phyloP scores from a whole-genome alignment of 768 basidiomycete genomes.

The Clavulina sp. region DNA sequence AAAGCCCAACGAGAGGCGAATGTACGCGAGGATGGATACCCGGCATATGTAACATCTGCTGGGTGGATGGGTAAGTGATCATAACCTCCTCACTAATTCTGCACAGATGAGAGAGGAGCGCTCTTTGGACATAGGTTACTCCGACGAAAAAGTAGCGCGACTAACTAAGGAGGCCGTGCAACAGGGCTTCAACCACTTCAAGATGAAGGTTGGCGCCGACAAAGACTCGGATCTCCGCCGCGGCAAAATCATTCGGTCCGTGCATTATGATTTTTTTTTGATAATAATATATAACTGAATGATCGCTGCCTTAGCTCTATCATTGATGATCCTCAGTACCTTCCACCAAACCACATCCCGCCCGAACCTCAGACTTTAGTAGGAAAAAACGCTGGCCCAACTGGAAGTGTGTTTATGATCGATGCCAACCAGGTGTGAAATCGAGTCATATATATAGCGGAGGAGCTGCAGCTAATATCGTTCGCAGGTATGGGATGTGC shows the following conservation, averaged over 20 bases:
- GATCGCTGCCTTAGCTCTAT: too few relatives aligned
- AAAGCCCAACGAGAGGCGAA: conserved; percentile 66
- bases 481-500: conserved; percentile 65
- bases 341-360: conserved; percentile 39
- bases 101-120: not conserved
- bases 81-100: not conserved
- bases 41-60: conserved; percentile 84
- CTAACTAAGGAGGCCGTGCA: conserved; percentile 74
- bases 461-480: not conserved
- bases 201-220: conserved; percentile 93
- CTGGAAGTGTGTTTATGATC: conserved; percentile 89
- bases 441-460: conserved; percentile 2
- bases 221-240: conserved; percentile 69
- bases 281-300: too few relatives aligned
- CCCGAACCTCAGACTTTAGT: conserved; percentile 49
- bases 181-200: conserved; percentile 94
- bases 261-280: too few relatives aligned
- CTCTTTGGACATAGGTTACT: conserved; percentile 42
- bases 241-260: conserved; percentile 72
- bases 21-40: conserved; percentile 64
- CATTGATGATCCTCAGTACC: conserved; percentile 80
- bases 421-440: conserved; percentile 64
- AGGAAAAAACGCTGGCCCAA: conserved; percentile 89
- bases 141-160: conserved; percentile 75
- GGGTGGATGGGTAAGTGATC: conserved; percentile 58